Percentiles rank a stretch among this genome's conserved stretches.
Evolutionary conservation across 2,329 filamentous ascomycete species (phyloP).

Genomic region (Aspergillus transmontanensis): DNA sequence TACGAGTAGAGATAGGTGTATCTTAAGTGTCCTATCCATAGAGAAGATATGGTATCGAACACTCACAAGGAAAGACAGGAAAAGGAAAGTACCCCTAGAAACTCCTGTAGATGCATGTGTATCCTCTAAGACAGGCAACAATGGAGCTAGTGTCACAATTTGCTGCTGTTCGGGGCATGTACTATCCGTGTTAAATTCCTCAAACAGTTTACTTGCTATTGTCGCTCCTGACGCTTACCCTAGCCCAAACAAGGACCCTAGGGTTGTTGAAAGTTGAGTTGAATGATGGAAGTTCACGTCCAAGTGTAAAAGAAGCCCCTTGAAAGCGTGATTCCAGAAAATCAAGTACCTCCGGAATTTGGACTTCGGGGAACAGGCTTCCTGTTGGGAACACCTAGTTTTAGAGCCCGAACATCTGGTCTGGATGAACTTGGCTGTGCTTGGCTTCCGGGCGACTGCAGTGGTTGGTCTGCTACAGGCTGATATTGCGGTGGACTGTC

Average conservation of each 20-base stretch:
- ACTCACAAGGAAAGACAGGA: not conserved
- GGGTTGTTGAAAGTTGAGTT: not conserved
- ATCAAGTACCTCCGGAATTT: slow-evolving; percentile 10
- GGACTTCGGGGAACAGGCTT: slow-evolving; percentile 41
- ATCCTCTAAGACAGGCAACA: not conserved
- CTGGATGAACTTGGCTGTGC: slow-evolving; percentile 26
- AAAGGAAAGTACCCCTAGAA: not conserved
- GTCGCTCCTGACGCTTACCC: not conserved
- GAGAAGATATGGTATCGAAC: not conserved
- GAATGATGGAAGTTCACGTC: not conserved
- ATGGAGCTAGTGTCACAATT: not conserved
- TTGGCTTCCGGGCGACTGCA: slow-evolving; percentile 14
- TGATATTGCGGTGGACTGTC: slow-evolving; percentile 37
- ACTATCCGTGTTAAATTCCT: not conserved
- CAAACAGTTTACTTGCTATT: not conserved
- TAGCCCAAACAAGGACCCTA: not conserved
- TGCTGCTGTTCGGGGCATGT: not conserved
- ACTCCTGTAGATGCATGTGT: not conserved
- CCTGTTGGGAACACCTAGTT: slow-evolving; percentile 40
- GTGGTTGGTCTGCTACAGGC: slow-evolving; percentile 25
- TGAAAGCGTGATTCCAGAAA: not conserved
- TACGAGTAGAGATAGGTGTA: not conserved
- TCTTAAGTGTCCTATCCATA: not conserved
- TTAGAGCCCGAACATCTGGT: slow-evolving; percentile 32
- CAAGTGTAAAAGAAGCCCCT: not conserved